These are phyloP conservation scores for Lenwebbia sp. DNA, from an alignment of 345 rosid species.

Conservation along the genomic window DNA sequence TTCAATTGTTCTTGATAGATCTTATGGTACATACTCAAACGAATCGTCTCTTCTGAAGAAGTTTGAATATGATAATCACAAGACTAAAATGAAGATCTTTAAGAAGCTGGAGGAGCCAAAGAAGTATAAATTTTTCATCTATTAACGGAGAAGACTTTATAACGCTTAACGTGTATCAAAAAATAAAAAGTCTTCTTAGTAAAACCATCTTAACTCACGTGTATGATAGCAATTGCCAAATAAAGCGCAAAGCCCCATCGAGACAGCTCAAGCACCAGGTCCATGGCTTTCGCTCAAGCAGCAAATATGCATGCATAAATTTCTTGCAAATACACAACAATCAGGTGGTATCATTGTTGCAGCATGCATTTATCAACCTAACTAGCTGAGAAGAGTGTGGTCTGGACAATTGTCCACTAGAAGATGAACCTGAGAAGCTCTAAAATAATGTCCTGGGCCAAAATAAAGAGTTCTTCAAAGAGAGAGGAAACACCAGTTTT, in stretches of 20 bases:
- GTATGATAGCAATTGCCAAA: not conserved
- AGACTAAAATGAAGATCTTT: not conserved
- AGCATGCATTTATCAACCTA: not conserved
- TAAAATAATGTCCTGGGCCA: not conserved
- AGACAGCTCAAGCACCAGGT: not conserved
- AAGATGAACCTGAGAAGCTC: not conserved
- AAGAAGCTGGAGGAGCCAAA: not conserved
- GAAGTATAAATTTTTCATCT: not conserved
- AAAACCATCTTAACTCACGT: not conserved
- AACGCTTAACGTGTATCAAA: not conserved
- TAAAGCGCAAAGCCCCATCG: not conserved
- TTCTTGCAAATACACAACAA: not conserved
- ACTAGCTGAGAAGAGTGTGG: not conserved
- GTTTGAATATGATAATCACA: not conserved
- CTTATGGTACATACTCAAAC: not conserved
- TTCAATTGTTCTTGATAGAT: not conserved
- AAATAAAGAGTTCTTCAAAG: not conserved
- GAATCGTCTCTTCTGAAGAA: not conserved
- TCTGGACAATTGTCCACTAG: not conserved
- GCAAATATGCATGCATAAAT: not conserved
- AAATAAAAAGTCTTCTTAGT: not conserved
- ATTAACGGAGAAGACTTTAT: not conserved
- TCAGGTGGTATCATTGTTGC: not conserved
- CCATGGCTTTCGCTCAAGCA: not conserved
- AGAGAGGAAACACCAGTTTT: not conserved